Conservation (phyloP, 2,329 filamentous ascomycete genomes). For the Periglandula ipomoeae region DNA sequence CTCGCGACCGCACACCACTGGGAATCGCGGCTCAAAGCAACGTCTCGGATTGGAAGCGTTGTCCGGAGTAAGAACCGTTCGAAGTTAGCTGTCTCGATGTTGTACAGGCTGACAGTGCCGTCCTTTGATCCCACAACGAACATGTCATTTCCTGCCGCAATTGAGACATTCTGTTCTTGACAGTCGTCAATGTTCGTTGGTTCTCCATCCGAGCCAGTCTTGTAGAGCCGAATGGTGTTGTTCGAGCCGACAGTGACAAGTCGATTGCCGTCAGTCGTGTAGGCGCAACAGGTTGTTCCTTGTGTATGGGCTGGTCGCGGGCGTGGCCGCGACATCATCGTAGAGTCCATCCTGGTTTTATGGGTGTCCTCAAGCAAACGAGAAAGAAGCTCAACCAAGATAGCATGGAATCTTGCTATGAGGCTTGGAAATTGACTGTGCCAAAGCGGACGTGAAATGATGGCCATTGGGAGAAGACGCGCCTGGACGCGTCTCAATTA, state of each 20-base stretch:
- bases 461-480: slow-evolving; percentile 24
- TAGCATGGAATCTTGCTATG: background rate
- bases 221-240: slow-evolving; percentile 87
- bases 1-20: slow-evolving; percentile 94
- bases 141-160: slow-evolving; percentile 68
- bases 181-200: slow-evolving; percentile 88
- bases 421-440: background rate
- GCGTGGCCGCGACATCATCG: slow-evolving; percentile 37
- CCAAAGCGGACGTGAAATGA: background rate
- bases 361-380: background rate
- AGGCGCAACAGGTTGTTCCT: slow-evolving; percentile 77
- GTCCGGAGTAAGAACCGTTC: slow-evolving; percentile 76
- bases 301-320: slow-evolving; percentile 69
- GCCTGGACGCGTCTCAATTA: slow-evolving; percentile 27
- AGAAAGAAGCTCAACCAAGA: background rate
- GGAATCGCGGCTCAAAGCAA: slow-evolving; percentile 71
- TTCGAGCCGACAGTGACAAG: slow-evolving; percentile 89
- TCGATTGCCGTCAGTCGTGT: slow-evolving; percentile 79
- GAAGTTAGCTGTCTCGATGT: slow-evolving; percentile 63
- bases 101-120: slow-evolving; percentile 90
- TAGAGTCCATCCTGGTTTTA: slow-evolving; percentile 21
- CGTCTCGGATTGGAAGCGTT: slow-evolving; percentile 77
- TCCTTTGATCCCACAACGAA: slow-evolving; percentile 90
- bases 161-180: slow-evolving; percentile 73
- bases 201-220: slow-evolving; percentile 84